Base-by-base conservation (phyloP, 2,329 filamentous ascomycete species). In the Hirsutella thompsonii region DNA sequence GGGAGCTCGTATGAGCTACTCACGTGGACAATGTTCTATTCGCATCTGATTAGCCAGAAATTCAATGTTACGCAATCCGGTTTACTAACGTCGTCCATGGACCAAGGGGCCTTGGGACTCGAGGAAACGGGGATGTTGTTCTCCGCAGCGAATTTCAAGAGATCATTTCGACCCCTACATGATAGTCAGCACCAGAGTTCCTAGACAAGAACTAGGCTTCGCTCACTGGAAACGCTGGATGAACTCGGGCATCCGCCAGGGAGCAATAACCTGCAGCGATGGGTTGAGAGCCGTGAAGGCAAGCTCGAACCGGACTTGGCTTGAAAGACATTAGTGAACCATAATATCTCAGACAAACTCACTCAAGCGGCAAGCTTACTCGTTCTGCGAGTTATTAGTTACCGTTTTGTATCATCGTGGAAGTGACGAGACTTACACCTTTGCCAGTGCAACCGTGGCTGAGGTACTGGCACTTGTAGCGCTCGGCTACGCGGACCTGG, bases 71-170 rank as follows among this genome's bases (percentile, higher is more conserved):
- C 43, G 64, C 64, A 71, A 75, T 67, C 32, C 11, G 18, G 11
- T 46, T 16, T 32, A 38, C 37, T 32, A 26, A 33, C 28, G 23
- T 46, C 61, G 45, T 67, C 66, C 72, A 76, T 68, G 44, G 63
- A 70, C 74, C 76, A 84, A 38, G 79, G 79, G 65, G 80, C 80
- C 56, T 76, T 74, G 68, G 83, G 83, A 50, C 81, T 85, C 53
- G 76, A 80, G 30, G 73, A 77, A 47, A 87, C 81, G 39, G 83
- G 81, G 47, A 87, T 83, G 58, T 72, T 72, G 51, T 75, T 70
- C 57, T 74, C 59, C 14, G 64, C 69, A 39, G 83, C 83, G 55
- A 81, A 88, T 58, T 84, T 74, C 40, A 88, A 72, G 36, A 87
- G 72, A 56, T 83, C 82, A 49, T 79, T 70, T 42, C 83, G 77